A percentile compares a stretch with the other conserved stretches of the same genome.
Conservation (phyloP, 73 alveolate species). For the Paramecium sonneborni region DNA sequence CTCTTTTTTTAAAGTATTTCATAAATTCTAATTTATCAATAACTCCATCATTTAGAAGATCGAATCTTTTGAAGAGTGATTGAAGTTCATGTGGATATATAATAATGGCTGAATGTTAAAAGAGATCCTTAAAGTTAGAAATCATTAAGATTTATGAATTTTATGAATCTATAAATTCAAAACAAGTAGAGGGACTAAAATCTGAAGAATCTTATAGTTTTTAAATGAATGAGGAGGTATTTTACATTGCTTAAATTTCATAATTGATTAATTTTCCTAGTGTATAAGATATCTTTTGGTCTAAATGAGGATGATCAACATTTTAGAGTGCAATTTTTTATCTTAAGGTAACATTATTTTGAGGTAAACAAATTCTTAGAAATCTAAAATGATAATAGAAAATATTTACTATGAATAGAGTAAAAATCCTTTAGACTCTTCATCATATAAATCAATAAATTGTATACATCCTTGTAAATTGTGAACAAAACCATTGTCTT, state of each 20-base stretch:
- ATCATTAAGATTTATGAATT: background rate
- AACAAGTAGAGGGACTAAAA: slow-evolving; percentile 8
- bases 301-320: background rate
- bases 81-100: slow-evolving; percentile 4
- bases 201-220: background rate
- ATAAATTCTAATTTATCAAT: background rate
- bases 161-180: background rate
- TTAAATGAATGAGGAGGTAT: background rate
- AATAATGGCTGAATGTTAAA: background rate
- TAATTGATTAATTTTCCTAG: slow-evolving; percentile 16
- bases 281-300: background rate
- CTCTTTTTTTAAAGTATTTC: background rate
- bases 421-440: background rate
- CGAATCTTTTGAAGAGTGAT: slow-evolving; percentile 25
- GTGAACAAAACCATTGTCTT: background rate
- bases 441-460: background rate
- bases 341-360: background rate
- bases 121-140: background rate
- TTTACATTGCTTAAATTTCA: background rate
- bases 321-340: background rate
- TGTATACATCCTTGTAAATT: background rate
- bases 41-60: slow-evolving; percentile 36
- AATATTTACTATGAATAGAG: slow-evolving; percentile 28
- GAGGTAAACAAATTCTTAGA: background rate
- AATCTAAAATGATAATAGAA: background rate